Conservation (phyloP, 768 basidiomycete genomes). For the Sporobolomyces phaffii region DNA sequence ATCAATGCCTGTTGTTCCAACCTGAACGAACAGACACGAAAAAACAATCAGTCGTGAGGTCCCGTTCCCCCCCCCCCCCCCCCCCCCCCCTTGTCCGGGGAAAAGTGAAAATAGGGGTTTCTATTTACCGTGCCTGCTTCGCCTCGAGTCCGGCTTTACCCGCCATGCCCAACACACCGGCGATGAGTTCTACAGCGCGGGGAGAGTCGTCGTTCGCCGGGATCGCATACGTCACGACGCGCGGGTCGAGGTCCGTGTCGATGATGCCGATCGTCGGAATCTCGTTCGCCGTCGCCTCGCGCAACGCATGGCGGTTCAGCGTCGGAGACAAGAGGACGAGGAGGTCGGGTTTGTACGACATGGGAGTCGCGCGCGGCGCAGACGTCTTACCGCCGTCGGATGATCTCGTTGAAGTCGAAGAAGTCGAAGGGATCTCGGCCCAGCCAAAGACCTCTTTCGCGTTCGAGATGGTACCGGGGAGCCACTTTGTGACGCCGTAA, state of each 20-base stretch:
- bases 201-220: constrained; percentile 96
- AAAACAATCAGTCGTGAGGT: neutral
- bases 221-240: constrained; percentile 95
- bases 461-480: constrained; percentile 93
- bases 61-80: too few relatives aligned
- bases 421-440: constrained; percentile 23
- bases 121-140: constrained; percentile 20
- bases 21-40: neutral
- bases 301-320: constrained; percentile 70
- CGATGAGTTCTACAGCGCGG: constrained; percentile 81
- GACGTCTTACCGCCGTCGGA: too few relatives aligned
- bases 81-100: too few relatives aligned
- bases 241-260: constrained; percentile 92
- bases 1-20: constrained; percentile 1
- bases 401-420: neutral
- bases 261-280: constrained; percentile 90
- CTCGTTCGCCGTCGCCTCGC: constrained; percentile 81
- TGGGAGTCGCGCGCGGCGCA: constrained; percentile 50
- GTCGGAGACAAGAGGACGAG: constrained; percentile 85
- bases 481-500: constrained; percentile 79
- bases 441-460: constrained; percentile 65
- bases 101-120: neutral
- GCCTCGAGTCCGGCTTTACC: constrained; percentile 52
- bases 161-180: constrained; percentile 83
- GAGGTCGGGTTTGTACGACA: constrained; percentile 68